Evolutionary conservation across 2,329 filamentous ascomycete species (phyloP), one percentile per base, ranked within the genome.

Genomic region (Colletotrichum sp.): DNA sequence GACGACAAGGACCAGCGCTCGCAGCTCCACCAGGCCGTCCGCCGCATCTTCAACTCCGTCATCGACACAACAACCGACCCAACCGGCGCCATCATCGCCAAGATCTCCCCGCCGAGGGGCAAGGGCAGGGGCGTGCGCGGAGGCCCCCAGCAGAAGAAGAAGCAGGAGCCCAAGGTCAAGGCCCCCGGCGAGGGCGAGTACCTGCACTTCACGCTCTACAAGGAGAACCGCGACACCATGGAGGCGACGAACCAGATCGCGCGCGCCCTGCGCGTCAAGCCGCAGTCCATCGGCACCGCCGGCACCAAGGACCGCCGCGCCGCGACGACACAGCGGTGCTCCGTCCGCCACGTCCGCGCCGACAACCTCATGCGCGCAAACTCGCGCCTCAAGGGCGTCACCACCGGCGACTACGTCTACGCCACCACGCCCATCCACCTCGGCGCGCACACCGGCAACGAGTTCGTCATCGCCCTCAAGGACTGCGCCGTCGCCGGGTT

Each of bases 201-300:
- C 83, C 87, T 98, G 16, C 96, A 98, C 83, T 98, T 98, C 83
- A 96, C 95, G 1, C 89, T 98, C 68, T 98, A 96, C 90, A 98
- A 98, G 86, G 96, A 98, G 86, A 98, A 98, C 86, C 96, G 96
- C 82, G 96, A 98, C 82, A 98, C 96, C 2, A 98, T 98, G 95
- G 96, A 98, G 80, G 93, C 95, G 0, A 89, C 98, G 69, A 93
- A 92, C 69, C 95, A 94, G 81, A 90, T 98, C 55, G 92, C 93
- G 1, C 93, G 93, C 59, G 90, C 94, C 78, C 86, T 98, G 77
- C 94, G 93, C 81, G 88, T 95, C 78, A 96, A 95, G 82, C 89
- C 91, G 30, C 94, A 96, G 79, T 90, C 92, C 74, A 96, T 98
- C 80, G 88, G 87, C 61, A 92, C 91, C 70, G 95, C 96, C 5